Percentiles rank a stretch among this genome's conserved stretches.
Evolutionary conservation across 2,329 filamentous ascomycete genomes (phyloP).

Genomic region (Sarocladium oryzae): DNA sequence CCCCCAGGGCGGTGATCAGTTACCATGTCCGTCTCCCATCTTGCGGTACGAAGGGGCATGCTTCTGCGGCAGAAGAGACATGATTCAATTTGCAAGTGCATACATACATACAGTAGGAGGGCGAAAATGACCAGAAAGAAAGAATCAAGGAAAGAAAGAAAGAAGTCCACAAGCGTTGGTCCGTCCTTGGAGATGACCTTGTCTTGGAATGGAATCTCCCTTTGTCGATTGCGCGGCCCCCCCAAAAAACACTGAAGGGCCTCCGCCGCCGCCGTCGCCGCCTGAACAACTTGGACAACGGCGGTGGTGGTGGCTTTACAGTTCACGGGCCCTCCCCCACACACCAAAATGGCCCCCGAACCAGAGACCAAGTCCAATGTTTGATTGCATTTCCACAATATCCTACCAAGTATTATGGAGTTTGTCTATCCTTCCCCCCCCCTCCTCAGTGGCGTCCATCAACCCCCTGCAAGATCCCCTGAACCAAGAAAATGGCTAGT

Average conservation of each 20-base stretch:
- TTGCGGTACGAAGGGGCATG: too few relatives aligned
- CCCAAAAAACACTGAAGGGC: background rate
- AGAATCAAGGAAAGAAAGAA: background rate
- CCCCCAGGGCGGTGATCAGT: slow-evolving; percentile 4
- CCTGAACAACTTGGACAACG: background rate
- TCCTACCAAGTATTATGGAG: too few relatives aligned
- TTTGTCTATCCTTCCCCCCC: background rate
- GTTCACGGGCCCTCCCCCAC: too few relatives aligned
- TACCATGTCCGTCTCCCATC: too few relatives aligned
- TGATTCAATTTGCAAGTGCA: too few relatives aligned
- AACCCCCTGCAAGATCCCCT: slow-evolving; percentile 3
- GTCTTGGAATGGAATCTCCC: background rate
- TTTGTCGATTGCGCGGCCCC: background rate
- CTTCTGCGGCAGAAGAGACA: background rate
- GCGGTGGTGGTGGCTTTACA: too few relatives aligned
- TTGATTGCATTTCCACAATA: slow-evolving; percentile 10
- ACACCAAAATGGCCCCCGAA: background rate
- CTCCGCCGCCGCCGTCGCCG: too few relatives aligned
- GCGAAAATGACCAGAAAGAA: too few relatives aligned
- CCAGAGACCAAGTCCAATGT: slow-evolving; percentile 1
- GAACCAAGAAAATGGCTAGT: too few relatives aligned
- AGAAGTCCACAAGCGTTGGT: background rate
- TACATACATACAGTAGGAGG: too few relatives aligned
- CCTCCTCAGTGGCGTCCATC: slow-evolving; percentile 1
- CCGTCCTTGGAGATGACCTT: background rate